Evolutionary conservation across 192 early-diverging fungal genomes (phyloP).

Genomic region (Gryganskiella cystojenkinii): DNA sequence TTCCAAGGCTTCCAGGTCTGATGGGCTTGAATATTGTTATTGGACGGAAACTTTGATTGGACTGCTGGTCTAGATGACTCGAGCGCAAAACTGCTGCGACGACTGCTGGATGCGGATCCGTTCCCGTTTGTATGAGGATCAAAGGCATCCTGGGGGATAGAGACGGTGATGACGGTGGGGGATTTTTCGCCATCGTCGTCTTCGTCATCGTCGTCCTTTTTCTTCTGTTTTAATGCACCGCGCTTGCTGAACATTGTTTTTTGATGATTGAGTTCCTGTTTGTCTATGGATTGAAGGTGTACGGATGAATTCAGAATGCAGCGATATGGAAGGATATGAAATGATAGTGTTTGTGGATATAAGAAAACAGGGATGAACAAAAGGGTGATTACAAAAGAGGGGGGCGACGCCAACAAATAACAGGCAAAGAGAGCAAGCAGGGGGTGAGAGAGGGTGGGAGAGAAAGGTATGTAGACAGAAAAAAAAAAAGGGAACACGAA

Average conservation of each 20-base stretch:
- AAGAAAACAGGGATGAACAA: slow-evolving; percentile 24
- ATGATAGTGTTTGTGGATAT: no score
- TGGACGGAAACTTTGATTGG: no score
- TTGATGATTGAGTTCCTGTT: no score
- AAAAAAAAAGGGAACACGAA: not conserved
- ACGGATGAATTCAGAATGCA: no score
- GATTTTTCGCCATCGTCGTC: slow-evolving; percentile 13
- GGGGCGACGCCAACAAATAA: not conserved
- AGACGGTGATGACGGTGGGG: slow-evolving; percentile 39
- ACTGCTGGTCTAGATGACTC: not conserved
- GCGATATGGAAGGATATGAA: no score
- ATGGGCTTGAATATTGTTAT: slow-evolving; percentile 1
- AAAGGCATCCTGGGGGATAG: slow-evolving; percentile 29
- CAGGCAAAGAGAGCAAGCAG: no score
- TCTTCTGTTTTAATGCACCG: not conserved
- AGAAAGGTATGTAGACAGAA: not conserved
- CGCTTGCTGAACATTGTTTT: not conserved
- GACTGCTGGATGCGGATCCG: not conserved
- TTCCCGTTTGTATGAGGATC: not conserved
- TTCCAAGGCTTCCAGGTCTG: slow-evolving; percentile 31
- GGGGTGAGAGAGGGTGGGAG: not conserved
- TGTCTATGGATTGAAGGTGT: no score
- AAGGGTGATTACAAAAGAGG: not conserved
- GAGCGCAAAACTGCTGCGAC: slow-evolving; percentile 6
- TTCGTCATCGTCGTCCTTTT: slow-evolving; percentile 6